These are phyloP conservation scores for Hypoxylon sp. DNA, from an alignment of 2,329 filamentous ascomycete genomes.

Conservation along the genomic window DNA sequence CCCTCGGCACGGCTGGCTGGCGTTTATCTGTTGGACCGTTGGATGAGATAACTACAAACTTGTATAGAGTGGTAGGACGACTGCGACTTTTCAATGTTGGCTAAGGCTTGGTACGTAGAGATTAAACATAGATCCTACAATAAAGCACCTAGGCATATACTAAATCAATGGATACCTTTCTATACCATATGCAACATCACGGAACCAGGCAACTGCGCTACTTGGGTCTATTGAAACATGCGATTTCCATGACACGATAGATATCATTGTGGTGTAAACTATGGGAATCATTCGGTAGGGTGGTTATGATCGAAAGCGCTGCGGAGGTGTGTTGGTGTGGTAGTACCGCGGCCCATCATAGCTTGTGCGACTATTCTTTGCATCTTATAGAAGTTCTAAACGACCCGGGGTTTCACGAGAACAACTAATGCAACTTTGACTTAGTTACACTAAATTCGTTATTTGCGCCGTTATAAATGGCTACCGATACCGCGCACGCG, in stretches of 20 bases:
- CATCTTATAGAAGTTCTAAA: constrained; percentile 15
- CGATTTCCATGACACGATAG: neutral
- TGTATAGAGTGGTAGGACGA: constrained; percentile 19
- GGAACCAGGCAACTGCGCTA: neutral
- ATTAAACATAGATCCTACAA: neutral
- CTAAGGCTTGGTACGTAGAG: constrained; percentile 13
- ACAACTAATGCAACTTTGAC: constrained; percentile 32
- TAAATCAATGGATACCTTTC: constrained; percentile 13
- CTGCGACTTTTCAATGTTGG: constrained; percentile 3
- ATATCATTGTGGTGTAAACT: neutral
- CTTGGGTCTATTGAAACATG: constrained; percentile 1
- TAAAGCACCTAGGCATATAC: constrained; percentile 5
- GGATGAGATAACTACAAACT: constrained; percentile 5
- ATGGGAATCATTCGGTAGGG: neutral
- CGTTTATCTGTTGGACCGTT: constrained; percentile 18
- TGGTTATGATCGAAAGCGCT: constrained; percentile 2
- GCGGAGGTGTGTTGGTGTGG: neutral
- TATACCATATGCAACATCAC: constrained; percentile 8
- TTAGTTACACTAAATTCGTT: constrained; percentile 32
- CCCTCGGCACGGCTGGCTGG: constrained; percentile 24
- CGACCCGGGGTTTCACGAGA: constrained; percentile 16
- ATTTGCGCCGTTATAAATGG: neutral
- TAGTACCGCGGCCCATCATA: neutral
- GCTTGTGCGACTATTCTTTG: constrained; percentile 13
- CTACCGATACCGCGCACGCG: constrained; percentile 17